Base-by-base conservation (phyloP, 129 eudicot genomes). In the Lactuca saligna region DNA sequence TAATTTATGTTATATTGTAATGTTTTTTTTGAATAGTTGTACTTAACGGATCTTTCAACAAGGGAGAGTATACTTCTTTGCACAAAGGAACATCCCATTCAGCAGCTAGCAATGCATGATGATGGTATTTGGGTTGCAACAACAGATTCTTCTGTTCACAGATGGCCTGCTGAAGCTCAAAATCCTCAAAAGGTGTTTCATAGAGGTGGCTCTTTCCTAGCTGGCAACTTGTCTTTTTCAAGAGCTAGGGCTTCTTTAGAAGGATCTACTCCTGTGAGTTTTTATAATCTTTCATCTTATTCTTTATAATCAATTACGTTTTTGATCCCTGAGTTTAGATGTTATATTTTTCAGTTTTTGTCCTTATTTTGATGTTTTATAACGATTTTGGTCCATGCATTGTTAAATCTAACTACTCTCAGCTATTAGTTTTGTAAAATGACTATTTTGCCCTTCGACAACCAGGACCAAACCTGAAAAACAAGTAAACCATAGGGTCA, bases 181-280 rank as follows among this genome's bases (percentile, higher is more conserved):
- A 83, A 83, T 70, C 99, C 99, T 67, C 84, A 79, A 63, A 93
- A 93, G 69, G 89, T 85, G 56, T 85, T 89, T 41, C 92, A 93
- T 71, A 81, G 83, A 83, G 99, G 99, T 11, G 96, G 92, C 70
- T 89, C 99, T 42, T 93, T 93, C 69, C 73, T 93, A 82, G 99
- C 99, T 73, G 99, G 99, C 41, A 93, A 93, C 77, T 77, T 93
- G 81, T 93, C 99, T 15, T 93, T 93, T 84, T 89, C 99, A 64
- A 83, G 97, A 70, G 99, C 97, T 65, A 78, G 97, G 72, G 92
- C 88, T 75, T 93, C 99, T 55, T 74, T 93, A 51, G 99, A 93
- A 81, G 99, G 99, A 67, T 84, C 99, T 48, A 85, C 88, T 37
- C 99, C 97, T 70, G 99, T 93, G 78, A 89, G 99, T 82, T 53